Base-by-base conservation (phyloP, 1,139 yeast species). In the Blastobotrys proliferans region DNA sequence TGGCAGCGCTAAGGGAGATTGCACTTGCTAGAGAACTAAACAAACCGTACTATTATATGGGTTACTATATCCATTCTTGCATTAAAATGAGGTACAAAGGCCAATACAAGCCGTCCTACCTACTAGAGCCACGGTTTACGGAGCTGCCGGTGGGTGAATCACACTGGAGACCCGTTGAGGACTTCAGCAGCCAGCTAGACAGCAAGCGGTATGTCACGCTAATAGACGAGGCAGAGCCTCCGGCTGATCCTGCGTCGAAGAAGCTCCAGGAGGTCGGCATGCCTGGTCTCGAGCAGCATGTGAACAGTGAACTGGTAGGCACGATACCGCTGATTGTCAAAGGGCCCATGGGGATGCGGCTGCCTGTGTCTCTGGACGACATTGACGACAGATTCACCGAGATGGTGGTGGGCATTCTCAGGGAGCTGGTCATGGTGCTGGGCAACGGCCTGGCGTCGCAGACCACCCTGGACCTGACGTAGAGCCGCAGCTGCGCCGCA, bases 61-160 rank as follows among this genome's bases (percentile, higher is more conserved):
- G 70, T 0, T 85, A 78, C 54, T 88, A 81, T 57, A 79, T 87
- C 37, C 80, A 79, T 5, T 87, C 81, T 53, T 85, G 96, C 60
- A 70, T 68, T 1, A 90, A 90, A 59, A 87, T 90, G 96, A 70
- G 68, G 33, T 90, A 90, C 60, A 90, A 90, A 63, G 80, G 74
- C 30, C 75, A 79, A 47, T 87, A 82, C 61, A 38, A 48, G 6
- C 70, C 70, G 4, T 55, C 65, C 22, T 58, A 53, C 43, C 42
- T 66, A 16, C 54, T 66, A 18, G 70, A 66, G 40, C 70, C 71
- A 1, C 57, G 53, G 30, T 46, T 48, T 41, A 34, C 40, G 2
- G 41, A 40, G 24, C 14, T 18, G 5, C 17, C 14, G 2, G 16
- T 5, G 32, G 32, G 26, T 11, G 19, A 19, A 31, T 25, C 24